These are phyloP conservation scores for Pyrenochaeta sp. DNA, from an alignment of 2,329 filamentous ascomycete species.

Conservation along the genomic window DNA sequence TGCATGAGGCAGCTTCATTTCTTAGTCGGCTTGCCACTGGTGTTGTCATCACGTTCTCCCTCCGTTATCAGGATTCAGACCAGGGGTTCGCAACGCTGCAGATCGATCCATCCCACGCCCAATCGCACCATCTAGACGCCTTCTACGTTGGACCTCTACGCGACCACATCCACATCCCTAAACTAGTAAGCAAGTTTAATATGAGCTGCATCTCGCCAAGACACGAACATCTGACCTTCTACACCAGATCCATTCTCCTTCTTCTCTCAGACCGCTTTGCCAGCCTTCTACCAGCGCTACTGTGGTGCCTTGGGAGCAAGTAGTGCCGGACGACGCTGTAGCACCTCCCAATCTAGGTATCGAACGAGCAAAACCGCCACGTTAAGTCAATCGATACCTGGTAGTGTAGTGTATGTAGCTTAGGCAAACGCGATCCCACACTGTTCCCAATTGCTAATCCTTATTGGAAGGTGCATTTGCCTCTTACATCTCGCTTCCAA, in stretches of 20 bases:
- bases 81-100: conserved; percentile 24
- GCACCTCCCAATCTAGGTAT: conserved; percentile 43
- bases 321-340: conserved; percentile 35
- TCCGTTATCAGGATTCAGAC: conserved; percentile 27
- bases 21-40: conserved; percentile 12
- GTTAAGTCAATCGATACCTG: conserved; percentile 28
- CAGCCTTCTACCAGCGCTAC: conserved; percentile 33
- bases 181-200: conserved; percentile 43
- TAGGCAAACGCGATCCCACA: conserved; percentile 25
- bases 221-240: conserved; percentile 24
- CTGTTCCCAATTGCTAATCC: conserved; percentile 30
- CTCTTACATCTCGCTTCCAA: conserved; percentile 17
- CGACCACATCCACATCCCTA: conserved; percentile 39
- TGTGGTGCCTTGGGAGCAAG: conserved; percentile 30
- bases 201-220: conserved; percentile 42
- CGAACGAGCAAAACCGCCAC: conserved; percentile 34
- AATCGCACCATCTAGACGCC: conserved; percentile 23
- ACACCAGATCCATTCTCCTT: conserved; percentile 23
- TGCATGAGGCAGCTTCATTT: conserved; percentile 22
- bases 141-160: conserved; percentile 23
- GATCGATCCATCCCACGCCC: conserved; percentile 25
- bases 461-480: conserved; percentile 42
- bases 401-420: conserved; percentile 22
- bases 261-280: conserved; percentile 24
- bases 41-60: conserved; percentile 25